These are phyloP conservation scores for Kwoniella heveanensis DNA, from an alignment of 768 basidiomycete species.

Conservation along the genomic window DNA sequence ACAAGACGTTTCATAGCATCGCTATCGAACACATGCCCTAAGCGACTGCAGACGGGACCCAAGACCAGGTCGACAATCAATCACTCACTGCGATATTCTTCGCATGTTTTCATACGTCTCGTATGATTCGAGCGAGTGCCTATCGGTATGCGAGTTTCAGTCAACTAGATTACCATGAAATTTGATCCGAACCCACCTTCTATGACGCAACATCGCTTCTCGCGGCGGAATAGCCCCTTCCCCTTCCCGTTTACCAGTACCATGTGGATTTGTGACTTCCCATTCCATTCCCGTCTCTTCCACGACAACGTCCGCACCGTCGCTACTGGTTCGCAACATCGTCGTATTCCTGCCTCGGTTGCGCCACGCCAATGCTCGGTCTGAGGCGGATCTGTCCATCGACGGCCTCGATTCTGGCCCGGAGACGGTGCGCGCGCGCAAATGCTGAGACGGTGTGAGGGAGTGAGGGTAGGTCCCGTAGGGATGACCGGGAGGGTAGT, in stretches of 20 bases:
- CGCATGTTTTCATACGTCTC: conserved; percentile 29
- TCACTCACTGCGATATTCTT: conserved; percentile 34
- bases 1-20: no score
- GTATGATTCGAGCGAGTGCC: conserved; percentile 38
- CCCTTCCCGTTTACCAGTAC: conserved; percentile 31
- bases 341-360: conserved; percentile 26
- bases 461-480: background rate
- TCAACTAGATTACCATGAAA: no score
- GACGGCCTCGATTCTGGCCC: conserved; percentile 13
- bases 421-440: conserved; percentile 5
- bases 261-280: conserved; percentile 45
- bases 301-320: conserved; percentile 46
- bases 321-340: conserved; percentile 43
- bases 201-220: conserved; percentile 4
- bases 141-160: conserved; percentile 1
- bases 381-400: conserved; percentile 9
- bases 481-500: background rate
- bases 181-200: conserved; percentile 18
- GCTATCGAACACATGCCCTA: no score
- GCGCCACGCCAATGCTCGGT: conserved; percentile 37
- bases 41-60: no score
- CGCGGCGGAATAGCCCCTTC: background rate
- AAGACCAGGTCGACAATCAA: background rate
- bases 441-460: background rate
- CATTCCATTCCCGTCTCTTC: conserved; percentile 46